Evolutionary conservation across 306 rosid species (phyloP).

Genomic region (Prunus salicina): DNA sequence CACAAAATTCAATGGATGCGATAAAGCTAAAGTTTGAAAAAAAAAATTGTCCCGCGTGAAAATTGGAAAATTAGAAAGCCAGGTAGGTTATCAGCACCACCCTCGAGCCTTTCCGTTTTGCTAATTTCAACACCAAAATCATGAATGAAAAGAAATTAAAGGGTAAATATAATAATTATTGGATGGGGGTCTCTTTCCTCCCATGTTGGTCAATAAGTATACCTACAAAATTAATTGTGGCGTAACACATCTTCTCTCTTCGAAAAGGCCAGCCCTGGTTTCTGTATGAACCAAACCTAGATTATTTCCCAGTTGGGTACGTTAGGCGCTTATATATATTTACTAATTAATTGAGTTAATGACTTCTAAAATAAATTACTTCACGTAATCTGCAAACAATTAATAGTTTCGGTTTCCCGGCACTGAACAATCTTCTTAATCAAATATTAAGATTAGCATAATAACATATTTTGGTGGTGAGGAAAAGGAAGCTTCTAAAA

Average conservation of each 20-base stretch:
- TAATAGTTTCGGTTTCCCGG: background rate
- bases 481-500: constrained; percentile 4
- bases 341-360: background rate
- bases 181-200: background rate
- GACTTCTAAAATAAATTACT: background rate
- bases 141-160: background rate
- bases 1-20: background rate
- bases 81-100: too few species aligned
- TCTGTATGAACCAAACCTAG: background rate
- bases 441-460: background rate
- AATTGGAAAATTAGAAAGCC: too few species aligned
- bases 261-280: background rate
- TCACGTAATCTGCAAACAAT: background rate
- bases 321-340: background rate
- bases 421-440: too few species aligned
- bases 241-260: constrained; percentile 7
- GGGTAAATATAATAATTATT: too few species aligned
- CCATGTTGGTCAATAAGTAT: background rate
- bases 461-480: background rate
- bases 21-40: too few species aligned
- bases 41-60: too few species aligned
- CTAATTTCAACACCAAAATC: background rate
- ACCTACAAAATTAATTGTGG: background rate
- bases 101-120: too few species aligned
- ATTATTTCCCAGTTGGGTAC: background rate